phyloP scores from a whole-genome alignment of 495 filamentous ascomycete genomes.

The Talaromyces adpressus region DNA sequence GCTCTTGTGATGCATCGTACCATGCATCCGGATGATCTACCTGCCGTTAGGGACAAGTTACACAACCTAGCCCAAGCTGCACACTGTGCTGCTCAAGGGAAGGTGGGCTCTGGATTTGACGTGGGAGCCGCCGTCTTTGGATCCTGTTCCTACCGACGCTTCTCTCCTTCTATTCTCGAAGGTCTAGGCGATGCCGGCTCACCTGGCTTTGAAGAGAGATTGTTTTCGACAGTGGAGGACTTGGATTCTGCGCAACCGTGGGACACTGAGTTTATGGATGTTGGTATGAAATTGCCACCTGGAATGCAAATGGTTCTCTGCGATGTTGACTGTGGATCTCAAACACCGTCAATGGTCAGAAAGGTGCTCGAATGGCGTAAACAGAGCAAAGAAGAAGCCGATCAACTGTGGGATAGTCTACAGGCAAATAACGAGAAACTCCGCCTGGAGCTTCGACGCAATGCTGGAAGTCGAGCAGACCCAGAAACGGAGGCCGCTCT shows the following conservation, averaged over 20 bases:
- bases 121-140: constrained; percentile 92
- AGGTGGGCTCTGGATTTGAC: constrained; percentile 93
- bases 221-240: constrained; percentile 61
- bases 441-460: constrained; percentile 49
- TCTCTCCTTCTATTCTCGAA: constrained; percentile 71
- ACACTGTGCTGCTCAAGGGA: constrained; percentile 94
- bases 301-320: constrained; percentile 78
- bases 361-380: constrained; percentile 78
- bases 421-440: constrained; percentile 70
- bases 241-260: constrained; percentile 46
- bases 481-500: constrained; percentile 17
- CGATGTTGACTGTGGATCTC: constrained; percentile 90
- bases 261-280: constrained; percentile 69
- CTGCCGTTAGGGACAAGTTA: constrained; percentile 46
- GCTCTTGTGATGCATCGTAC: constrained; percentile 72
- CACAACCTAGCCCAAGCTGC: constrained; percentile 92
- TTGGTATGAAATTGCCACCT: constrained; percentile 54
- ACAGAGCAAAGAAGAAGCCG: constrained; percentile 57
- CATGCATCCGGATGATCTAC: constrained; percentile 54
- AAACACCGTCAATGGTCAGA: constrained; percentile 93
- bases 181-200: constrained; percentile 55
- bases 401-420: constrained; percentile 61
- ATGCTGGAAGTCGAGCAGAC: constrained; percentile 22
- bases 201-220: constrained; percentile 54
- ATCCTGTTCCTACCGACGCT: constrained; percentile 81